Evolutionary conservation across 2,329 filamentous ascomycete species (phyloP), one percentile per base, ranked within the genome.

Genomic region (Fusarium nurragi): DNA sequence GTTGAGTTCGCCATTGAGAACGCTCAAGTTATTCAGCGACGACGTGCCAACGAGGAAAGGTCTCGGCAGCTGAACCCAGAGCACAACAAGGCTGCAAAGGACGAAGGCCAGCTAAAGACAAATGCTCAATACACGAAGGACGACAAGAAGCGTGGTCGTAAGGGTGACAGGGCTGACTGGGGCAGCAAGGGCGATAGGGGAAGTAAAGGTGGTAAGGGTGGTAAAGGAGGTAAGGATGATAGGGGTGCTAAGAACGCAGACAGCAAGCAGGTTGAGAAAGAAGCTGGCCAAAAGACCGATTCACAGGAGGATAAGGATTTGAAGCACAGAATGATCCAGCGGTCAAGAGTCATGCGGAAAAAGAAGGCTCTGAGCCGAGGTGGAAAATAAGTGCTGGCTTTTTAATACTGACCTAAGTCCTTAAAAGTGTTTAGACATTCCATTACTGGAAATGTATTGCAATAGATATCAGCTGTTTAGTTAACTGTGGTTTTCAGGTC

Each of bases 1-100:
- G 94, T 94, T 34, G 96, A 99, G 77, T 99, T 99, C 75, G 93
- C 95, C 19, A 97, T 99, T 75, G 95, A 99, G 79, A 99, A 99
- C 72, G 94, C 93, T 1, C 94, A 97, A 73, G 95, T 99, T 2
- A 90, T 99, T n/a, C 86, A 89, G 68, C 85, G 95, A 65, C 86
- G 96, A 59, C 73, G 70, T 40, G 74, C 73, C 28, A 74, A 72
- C 13, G 76, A 80, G 69, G 74, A 74, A 36, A 77, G 73, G 60
- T 75, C 76, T 3, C 63, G 69, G 21, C 74, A 76, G 51, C 48
- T 58, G 52, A 64, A 66, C 44, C 53, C 63, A 16, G 54, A 64
- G 39, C 66, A 70, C 22, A 57, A 61, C 48, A 74, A 70, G 59
- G 52, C 47, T 41, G 54, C 39, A 19, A 55, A 59, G 40, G 45